Evolutionary conservation across 2,329 filamentous ascomycete genomes (phyloP).

Genomic region (Hirsutella thompsonii): DNA sequence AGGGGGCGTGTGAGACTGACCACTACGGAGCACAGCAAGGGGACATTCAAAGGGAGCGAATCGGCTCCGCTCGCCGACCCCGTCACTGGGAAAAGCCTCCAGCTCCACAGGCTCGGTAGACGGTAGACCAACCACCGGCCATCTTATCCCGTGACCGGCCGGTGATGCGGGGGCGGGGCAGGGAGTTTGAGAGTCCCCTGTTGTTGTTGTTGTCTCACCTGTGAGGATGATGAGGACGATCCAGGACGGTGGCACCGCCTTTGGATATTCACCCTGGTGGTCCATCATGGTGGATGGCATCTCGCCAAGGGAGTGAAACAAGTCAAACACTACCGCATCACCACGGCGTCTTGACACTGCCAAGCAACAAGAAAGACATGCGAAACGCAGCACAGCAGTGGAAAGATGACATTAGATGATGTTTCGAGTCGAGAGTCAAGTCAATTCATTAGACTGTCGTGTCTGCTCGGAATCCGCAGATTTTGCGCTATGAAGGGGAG

Average conservation of each 20-base stretch:
- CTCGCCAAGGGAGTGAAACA: no score
- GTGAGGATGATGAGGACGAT: neutral
- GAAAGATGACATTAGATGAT: no score
- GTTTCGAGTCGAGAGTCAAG: neutral
- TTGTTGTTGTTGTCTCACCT: neutral
- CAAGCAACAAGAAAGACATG: no score
- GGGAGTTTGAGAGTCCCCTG: no score
- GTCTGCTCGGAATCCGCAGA: neutral
- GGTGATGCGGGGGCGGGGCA: constrained; percentile 1
- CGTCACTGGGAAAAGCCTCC: no score
- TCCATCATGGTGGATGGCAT: no score
- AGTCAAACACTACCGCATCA: no score
- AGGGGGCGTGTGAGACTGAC: no score
- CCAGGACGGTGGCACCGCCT: no score
- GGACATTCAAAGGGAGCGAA: neutral
- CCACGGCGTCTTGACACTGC: no score
- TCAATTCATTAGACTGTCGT: neutral
- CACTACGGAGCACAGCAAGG: neutral
- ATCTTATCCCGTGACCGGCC: constrained; percentile 1
- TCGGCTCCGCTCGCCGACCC: neutral
- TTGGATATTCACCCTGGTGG: no score
- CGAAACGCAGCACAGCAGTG: no score
- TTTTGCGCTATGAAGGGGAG: neutral
- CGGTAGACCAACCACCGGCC: neutral
- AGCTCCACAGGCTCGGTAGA: neutral